Conservation (phyloP, 495 filamentous ascomycete genomes). For the Achaetomiella virescens region DNA sequence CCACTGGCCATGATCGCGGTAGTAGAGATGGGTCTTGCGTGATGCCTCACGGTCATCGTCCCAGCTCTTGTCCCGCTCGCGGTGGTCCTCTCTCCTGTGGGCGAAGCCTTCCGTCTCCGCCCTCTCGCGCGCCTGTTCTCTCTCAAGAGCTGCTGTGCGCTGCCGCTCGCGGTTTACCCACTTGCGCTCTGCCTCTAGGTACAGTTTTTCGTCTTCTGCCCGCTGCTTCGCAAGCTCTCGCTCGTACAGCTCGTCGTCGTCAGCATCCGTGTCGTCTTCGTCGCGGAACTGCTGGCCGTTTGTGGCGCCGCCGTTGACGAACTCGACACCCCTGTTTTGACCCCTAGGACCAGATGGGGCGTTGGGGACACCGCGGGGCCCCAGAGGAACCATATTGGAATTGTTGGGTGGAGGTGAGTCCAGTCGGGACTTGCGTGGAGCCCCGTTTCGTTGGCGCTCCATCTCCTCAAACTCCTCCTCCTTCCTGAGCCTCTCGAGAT, state of each 20-base stretch:
- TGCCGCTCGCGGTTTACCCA: slow-evolving; percentile 87
- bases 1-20: slow-evolving; percentile 77
- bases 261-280: slow-evolving; percentile 84
- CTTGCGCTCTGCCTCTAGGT: slow-evolving; percentile 76
- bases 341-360: slow-evolving; percentile 78
- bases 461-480: slow-evolving; percentile 91
- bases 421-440: slow-evolving; percentile 57
- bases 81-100: slow-evolving; percentile 49
- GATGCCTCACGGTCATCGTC: slow-evolving; percentile 77
- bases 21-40: slow-evolving; percentile 74
- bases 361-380: slow-evolving; percentile 69
- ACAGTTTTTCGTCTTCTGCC: slow-evolving; percentile 71
- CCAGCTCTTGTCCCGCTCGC: slow-evolving; percentile 71
- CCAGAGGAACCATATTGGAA: slow-evolving; percentile 60
- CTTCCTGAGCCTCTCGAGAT: slow-evolving; percentile 75
- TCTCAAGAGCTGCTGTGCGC: slow-evolving; percentile 73
- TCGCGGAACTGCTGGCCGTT: slow-evolving; percentile 57
- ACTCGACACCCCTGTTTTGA: slow-evolving; percentile 54
- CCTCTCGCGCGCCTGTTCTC: slow-evolving; percentile 71
- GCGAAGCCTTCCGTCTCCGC: slow-evolving; percentile 66
- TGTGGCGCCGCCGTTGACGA: slow-evolving; percentile 71
- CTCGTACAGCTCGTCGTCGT: slow-evolving; percentile 78
- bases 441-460: slow-evolving; percentile 69
- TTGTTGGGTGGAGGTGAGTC: slow-evolving; percentile 66
- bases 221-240: slow-evolving; percentile 64